Base-by-base conservation (phyloP, 257 asterid genomes). In the Petunia axillaris region DNA sequence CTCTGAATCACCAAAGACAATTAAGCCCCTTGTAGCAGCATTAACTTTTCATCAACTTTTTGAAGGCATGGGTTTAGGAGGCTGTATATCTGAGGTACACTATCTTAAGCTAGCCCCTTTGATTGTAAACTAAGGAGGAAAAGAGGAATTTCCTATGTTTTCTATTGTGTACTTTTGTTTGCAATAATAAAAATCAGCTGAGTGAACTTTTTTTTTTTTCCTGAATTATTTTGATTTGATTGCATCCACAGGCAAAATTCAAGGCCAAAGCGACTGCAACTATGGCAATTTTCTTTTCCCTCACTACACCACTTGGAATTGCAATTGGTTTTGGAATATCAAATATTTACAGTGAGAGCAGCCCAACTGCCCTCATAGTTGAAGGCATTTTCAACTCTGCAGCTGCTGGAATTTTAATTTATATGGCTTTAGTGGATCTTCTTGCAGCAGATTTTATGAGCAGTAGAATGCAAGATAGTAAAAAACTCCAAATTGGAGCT, bases 51-150 rank as follows among this genome's bases (percentile, higher is more conserved):
- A 82, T 48, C 84, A 82, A 11, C 54, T 82, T 35, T 82, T 82
- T 76, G 84, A 82, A 76, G 84, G 84, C 81, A 82, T 82, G 78
- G 84, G 84, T 60, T 62, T 82, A 36, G 84, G 84, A 6, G 81
- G 84, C 2, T 82, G 81, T 62, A 76, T 82, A 8, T 25, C 78
- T 54, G 81, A 82, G 79, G 73, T 62, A 70, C 41, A n/a, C 16
- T 48, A 44, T 41, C 13, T 59, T 15, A 1, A 9, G 13, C 39
- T 78, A 16, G 1, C 38, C 2, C 46, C 38, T 37, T 36, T 58
- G 25, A 3, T 36, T 38, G 39, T 3, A 16, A 53, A 6, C 11
- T 50, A 53, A 59, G 57, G 15, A 52, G 40, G 50, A 50, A 16
- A 15, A 5, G 36, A 55, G 38, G 7, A 53, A 16, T 15, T 35